phyloP scores from a whole-genome alignment of 345 rosid species.

The Citrus glauca region DNA sequence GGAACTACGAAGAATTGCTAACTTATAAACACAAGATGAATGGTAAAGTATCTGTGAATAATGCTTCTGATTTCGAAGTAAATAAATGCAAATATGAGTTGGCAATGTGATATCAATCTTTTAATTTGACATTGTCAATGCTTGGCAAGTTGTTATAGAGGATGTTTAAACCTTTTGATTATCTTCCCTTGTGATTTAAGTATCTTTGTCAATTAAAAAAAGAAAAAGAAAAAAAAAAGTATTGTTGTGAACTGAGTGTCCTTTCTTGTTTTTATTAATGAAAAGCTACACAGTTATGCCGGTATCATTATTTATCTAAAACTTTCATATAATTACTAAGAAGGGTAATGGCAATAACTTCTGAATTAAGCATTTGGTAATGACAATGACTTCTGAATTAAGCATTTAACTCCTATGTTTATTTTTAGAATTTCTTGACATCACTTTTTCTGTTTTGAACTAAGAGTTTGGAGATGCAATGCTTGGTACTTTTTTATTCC shows the following conservation, averaged over 20 bases:
- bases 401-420: constrained; percentile 4
- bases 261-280: background rate
- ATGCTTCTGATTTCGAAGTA: background rate
- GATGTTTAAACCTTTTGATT: background rate
- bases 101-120: background rate
- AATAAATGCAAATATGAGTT: background rate
- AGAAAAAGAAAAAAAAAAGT: background rate
- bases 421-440: background rate
- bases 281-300: background rate
- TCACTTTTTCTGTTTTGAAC: background rate
- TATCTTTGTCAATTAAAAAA: background rate
- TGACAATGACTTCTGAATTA: constrained; percentile 15
- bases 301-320: background rate
- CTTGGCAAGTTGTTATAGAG: background rate
- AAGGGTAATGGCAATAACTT: background rate
- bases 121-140: background rate
- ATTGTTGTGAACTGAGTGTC: background rate
- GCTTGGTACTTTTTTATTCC: background rate
- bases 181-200: background rate
- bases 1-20: background rate
- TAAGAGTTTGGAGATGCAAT: background rate
- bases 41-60: background rate
- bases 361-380: background rate
- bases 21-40: background rate
- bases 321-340: background rate